Base-by-base conservation (phyloP, 371 early-diverging fungal species). In the Apophysomyces trapeziformis region DNA sequence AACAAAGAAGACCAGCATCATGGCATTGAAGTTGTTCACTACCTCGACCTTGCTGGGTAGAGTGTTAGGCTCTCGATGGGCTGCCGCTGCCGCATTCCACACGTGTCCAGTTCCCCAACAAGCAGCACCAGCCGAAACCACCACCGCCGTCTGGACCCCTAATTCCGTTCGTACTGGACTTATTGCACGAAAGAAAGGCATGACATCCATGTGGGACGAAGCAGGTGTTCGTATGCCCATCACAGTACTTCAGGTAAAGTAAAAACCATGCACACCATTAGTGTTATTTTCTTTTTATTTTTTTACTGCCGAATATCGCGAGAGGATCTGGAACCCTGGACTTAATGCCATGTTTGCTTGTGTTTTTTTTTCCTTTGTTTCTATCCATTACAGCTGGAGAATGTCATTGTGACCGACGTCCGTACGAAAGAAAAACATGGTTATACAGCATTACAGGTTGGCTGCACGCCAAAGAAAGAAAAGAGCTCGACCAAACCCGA, bases 151-250 rank as follows among this genome's bases (percentile, higher is more conserved):
- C 44, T 83, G 80, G 80, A 71, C 75, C 14, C 63, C 73, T 43
- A 59, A 80, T 47, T 87, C 89, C 46, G 61, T 83, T 68, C 82
- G 90, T 54, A 82, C 87, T 57, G 99, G 99, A 50, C 82, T 94
- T 13, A 87, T 98, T 70, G 98, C 91, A 41, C 77, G 85, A 60
- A 98, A 98, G 82, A 86, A 88, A 76, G 99, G 99, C 35, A 98
- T 98, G 98, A 91, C 94, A 35, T 87, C 90, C 37, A 79, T 96
- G 68, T 98, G 96, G 95, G 94, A 95, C 75, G 95, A 96, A 64
- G 91, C 91, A 85, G 99, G 98, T 46, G 85, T 85, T 21, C 87
- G 92, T 73, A 85, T 94, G 44, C 96, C 98, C 41, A 93, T 95
- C n/a, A 98, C 99, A 5, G 86, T 98, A 21, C 82, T 98, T 50